Base-by-base conservation (phyloP, 768 basidiomycete genomes). In the Holtermanniella nyarrowii region DNA sequence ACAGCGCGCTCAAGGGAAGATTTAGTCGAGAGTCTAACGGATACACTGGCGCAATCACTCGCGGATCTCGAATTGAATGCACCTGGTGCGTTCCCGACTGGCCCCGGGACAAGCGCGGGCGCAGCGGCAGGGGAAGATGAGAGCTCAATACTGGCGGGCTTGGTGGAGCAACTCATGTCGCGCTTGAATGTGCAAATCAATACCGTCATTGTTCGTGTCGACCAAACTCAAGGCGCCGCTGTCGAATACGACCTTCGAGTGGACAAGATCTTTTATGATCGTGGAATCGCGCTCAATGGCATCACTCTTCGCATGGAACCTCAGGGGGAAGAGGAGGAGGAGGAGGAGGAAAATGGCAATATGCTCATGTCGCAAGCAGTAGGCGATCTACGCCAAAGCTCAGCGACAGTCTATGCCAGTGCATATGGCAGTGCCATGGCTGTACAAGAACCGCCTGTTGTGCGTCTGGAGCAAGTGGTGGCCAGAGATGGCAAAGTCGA, bases 341-440 rank as follows among this genome's bases (percentile, higher is more conserved):
- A 52, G 5, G 50, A 63, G 52, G 66, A 52, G 39, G 55, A 57
- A 26, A 48, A 53, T 22, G 65, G 62, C 45, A 74, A 68, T 16
- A 65, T 73, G 62, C 53, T 63, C 26, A 73, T 74, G 73, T 71
- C 69, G 18, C 61, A 62, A 53, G 72, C 71, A 2, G 65, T 73
- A 11, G 68, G 67, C 1, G 72, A 74, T 59, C 57, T 74, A 7
- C 57, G 72, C 22, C 55, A 65, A 26, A 70, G 69, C 47, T 49
- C 53, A 42, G 39, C 62, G 10, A 56, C 59, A 16, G 51, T 26
- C 14, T 61, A 56, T 18, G 56, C 53, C 5, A 58, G 56, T 43
- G 46, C 55, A 11, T 61, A 61, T 37, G 50, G 52, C 24, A 52
- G 52, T 12, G n/a, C n/a, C n/a, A n/a, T n/a, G n/a, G n/a, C n/a